Conservation (phyloP, 768 basidiomycete species). For the Piloderma croceum region DNA sequence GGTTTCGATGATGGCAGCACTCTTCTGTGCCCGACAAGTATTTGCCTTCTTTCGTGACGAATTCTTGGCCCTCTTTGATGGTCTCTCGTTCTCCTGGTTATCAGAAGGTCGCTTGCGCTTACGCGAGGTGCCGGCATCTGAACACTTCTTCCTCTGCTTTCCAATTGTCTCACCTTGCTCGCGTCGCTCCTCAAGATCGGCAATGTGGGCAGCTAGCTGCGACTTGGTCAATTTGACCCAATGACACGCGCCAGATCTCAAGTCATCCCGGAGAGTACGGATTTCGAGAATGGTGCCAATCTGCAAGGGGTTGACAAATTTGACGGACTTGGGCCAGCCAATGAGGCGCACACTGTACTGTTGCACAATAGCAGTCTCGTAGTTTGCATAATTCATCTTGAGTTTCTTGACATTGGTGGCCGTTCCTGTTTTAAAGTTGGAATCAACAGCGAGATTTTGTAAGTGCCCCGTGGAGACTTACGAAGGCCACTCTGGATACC, state of each 20-base stretch:
- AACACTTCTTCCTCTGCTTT: conserved; percentile 2
- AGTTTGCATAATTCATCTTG: conserved; percentile 2
- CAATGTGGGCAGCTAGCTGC: not conserved
- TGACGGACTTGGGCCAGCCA: conserved; percentile 6
- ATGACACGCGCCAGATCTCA: not conserved
- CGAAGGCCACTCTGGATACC: not conserved
- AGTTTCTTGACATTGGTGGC: not conserved
- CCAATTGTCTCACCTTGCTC: conserved; percentile 1
- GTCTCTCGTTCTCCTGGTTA: not conserved
- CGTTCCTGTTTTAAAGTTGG: not conserved
- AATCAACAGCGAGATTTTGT: not conserved
- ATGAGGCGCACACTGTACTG: not conserved
- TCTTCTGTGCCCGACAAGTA: not conserved
- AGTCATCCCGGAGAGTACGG: not conserved
- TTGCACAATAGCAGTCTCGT: conserved; percentile 3
- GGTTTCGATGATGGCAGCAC: not conserved
- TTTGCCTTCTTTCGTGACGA: not conserved
- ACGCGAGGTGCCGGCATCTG: not conserved
- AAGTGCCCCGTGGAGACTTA: not conserved
- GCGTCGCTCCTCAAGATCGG: not conserved
- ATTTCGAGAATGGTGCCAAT: not conserved
- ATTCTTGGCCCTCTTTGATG: not conserved
- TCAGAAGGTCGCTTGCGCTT: not conserved
- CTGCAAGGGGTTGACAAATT: conserved; percentile 1
- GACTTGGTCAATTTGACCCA: conserved; percentile 1